phyloP scores from a whole-genome alignment of 2,329 filamentous ascomycete genomes.

The Clonostachys rosea region DNA sequence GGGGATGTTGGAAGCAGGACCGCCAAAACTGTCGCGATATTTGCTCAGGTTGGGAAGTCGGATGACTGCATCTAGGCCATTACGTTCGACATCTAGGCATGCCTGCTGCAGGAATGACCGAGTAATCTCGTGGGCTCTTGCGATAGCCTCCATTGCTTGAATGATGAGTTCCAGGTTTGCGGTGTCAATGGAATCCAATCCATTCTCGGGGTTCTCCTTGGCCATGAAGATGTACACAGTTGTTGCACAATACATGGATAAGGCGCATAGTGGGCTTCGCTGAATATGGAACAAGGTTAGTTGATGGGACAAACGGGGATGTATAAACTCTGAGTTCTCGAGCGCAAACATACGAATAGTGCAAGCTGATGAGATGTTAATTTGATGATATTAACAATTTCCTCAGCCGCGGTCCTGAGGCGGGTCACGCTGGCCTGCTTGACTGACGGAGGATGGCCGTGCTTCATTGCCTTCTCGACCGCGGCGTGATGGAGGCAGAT shows the following conservation, averaged over 20 bases:
- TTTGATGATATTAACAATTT: constrained; percentile 80
- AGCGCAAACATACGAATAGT: constrained; percentile 1
- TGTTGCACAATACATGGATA: constrained; percentile 81
- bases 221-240: constrained; percentile 80
- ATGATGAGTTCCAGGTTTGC: constrained; percentile 70
- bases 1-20: constrained; percentile 33
- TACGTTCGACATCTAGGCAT: constrained; percentile 70
- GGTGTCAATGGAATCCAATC: constrained; percentile 13
- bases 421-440: constrained; percentile 68
- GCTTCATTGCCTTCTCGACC: constrained; percentile 74
- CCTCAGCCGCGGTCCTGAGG: constrained; percentile 74
- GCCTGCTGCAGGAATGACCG: constrained; percentile 82
- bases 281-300: constrained; percentile 4
- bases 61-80: constrained; percentile 29
- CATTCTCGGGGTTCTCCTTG: constrained; percentile 46
- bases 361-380: constrained; percentile 66
- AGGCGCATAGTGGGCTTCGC: constrained; percentile 42
- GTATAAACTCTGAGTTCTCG: not conserved
- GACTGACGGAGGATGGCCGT: constrained; percentile 60
- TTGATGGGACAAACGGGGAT: not conserved
- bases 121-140: constrained; percentile 69
- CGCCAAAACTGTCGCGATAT: constrained; percentile 20
- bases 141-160: constrained; percentile 72
- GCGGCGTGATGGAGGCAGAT: constrained; percentile 90
- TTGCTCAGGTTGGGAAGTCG: constrained; percentile 26